Base-by-base conservation (phyloP, 1,284 basidiomycete species). In the Pterulicium gracile region DNA sequence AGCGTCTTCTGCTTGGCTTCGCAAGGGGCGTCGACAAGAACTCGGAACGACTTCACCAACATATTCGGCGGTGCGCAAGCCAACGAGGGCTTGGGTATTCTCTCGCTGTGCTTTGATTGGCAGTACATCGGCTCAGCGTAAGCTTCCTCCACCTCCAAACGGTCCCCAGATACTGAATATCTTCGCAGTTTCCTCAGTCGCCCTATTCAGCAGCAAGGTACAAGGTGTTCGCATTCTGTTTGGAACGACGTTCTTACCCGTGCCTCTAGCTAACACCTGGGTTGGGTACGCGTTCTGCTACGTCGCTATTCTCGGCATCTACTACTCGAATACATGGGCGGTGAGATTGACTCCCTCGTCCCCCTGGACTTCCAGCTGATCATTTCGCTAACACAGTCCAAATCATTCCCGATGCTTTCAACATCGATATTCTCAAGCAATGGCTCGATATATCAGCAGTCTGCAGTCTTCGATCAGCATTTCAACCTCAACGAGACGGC, bases 61-160 rank as follows among this genome's bases (percentile, higher is more conserved):
- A 60, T 82, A 3, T 82, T 82, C 50, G 78, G 79, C 20, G 79
- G 79, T 5, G 61, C 73, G 2, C 67, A 72, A 48, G 75, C 69
- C 41, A 84, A 82, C 57, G 80, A 82, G 57, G 80, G 81, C 1
- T 61, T 80, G 24, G 79, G 79, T 0, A 54, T 84, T 23, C 55
- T 76, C 42, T 72, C 70, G 27, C 48, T 79, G 20, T 73, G 71
- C 4, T 70, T 79, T 19, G 79, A 81, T 54, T 80, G 77, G 77
- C 76, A 78, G 51, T 77, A 77, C 54, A 77, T 80, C 51, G 72
- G 69, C 1, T 77, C 79, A 1, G 50, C 48, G 60, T 80, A 64
- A 54, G 73, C 68, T 32, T n/a, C n/a, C n/a, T n/a, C n/a, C n/a
- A n/a, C n/a, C n/a, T n/a, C n/a, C n/a, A n/a, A n/a, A n/a, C n/a